phyloP scores from a whole-genome alignment of 257 asterid species.

The Ehretia macrophylla region DNA sequence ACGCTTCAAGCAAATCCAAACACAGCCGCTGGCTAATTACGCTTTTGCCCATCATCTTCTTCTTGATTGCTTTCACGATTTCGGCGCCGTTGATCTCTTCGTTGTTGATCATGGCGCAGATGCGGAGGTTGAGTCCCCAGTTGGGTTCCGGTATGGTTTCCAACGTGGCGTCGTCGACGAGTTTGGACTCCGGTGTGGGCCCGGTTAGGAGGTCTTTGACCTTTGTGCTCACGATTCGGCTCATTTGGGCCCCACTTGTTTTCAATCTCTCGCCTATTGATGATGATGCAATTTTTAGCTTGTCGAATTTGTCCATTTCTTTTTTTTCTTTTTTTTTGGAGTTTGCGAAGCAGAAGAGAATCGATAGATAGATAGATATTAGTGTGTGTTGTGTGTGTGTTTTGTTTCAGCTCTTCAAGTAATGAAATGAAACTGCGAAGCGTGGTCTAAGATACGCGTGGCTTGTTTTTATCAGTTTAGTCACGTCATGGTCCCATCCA shows the following conservation, averaged over 20 bases:
- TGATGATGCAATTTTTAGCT: slow-evolving; percentile 76
- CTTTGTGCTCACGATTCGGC: slow-evolving; percentile 68
- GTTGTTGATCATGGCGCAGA: slow-evolving; percentile 71
- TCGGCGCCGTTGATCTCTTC: slow-evolving; percentile 71
- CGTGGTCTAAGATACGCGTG: slow-evolving; percentile 31
- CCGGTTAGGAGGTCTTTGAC: slow-evolving; percentile 71
- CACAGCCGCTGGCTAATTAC: slow-evolving; percentile 40
- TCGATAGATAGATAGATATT: neutral
- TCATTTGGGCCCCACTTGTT: slow-evolving; percentile 75
- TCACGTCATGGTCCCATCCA: neutral
- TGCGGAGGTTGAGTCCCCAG: slow-evolving; percentile 94
- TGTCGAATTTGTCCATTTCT: slow-evolving; percentile 75
- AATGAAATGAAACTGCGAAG: slow-evolving; percentile 1
- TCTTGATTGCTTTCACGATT: slow-evolving; percentile 69
- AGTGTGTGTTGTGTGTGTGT: neutral
- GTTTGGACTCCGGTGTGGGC: slow-evolving; percentile 82
- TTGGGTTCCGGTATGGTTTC: slow-evolving; percentile 66
- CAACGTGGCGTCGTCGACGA: slow-evolving; percentile 82
- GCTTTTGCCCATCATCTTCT: slow-evolving; percentile 55
- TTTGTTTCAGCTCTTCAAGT: neutral
- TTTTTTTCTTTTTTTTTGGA: too few relatives aligned
- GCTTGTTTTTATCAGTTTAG: neutral
- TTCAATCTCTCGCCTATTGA: slow-evolving; percentile 71
- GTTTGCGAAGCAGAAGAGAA: neutral
- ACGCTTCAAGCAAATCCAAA: slow-evolving; percentile 79